A percentile compares a stretch with the other conserved stretches of the same genome.
phyloP scores from a whole-genome alignment of 495 filamentous ascomycete genomes.

The Penicillium paxilli region DNA sequence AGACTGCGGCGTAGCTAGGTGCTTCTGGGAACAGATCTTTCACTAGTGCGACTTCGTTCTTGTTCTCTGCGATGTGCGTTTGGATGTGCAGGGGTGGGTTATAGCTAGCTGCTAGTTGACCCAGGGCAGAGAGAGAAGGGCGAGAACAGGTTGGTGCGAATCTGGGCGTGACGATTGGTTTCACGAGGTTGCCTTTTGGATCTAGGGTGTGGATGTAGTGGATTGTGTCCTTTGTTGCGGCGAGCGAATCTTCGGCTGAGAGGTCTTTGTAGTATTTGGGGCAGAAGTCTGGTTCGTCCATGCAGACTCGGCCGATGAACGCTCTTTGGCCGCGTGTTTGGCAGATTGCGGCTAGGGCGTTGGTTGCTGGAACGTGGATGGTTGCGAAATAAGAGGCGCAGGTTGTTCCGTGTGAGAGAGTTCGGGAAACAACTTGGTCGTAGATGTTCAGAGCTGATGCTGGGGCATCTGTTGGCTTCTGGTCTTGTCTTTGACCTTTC shows the following conservation, averaged over 20 bases:
- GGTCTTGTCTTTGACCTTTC: constrained; percentile 40
- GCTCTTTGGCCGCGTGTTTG: constrained; percentile 77
- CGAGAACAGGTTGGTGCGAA: constrained; percentile 79
- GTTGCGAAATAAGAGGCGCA: constrained; percentile 95
- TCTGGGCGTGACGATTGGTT: constrained; percentile 84
- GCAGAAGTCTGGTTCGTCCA: constrained; percentile 67
- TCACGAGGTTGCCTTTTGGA: constrained; percentile 57
- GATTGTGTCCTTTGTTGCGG: constrained; percentile 61
- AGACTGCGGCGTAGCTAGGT: constrained; percentile 71
- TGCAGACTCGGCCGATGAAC: constrained; percentile 88
- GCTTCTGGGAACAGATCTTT: constrained; percentile 64
- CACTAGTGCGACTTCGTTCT: constrained; percentile 69
- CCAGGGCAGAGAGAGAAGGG: constrained; percentile 60
- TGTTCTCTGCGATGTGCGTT: constrained; percentile 91
- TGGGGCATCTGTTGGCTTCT: constrained; percentile 20
- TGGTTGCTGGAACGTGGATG: constrained; percentile 76
- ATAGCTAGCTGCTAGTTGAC: constrained; percentile 57
- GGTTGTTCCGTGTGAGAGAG: constrained; percentile 87
- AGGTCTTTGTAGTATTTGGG: constrained; percentile 77
- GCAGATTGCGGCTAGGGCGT: constrained; percentile 82
- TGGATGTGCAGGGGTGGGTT: constrained; percentile 66
- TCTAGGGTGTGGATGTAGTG: constrained; percentile 68
- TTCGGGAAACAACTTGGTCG: constrained; percentile 69
- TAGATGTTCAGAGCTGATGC: constrained; percentile 62
- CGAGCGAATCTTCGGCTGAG: constrained; percentile 53